These are phyloP conservation scores for Suillus plorans DNA, from an alignment of 768 basidiomycete genomes.

Conservation along the genomic window DNA sequence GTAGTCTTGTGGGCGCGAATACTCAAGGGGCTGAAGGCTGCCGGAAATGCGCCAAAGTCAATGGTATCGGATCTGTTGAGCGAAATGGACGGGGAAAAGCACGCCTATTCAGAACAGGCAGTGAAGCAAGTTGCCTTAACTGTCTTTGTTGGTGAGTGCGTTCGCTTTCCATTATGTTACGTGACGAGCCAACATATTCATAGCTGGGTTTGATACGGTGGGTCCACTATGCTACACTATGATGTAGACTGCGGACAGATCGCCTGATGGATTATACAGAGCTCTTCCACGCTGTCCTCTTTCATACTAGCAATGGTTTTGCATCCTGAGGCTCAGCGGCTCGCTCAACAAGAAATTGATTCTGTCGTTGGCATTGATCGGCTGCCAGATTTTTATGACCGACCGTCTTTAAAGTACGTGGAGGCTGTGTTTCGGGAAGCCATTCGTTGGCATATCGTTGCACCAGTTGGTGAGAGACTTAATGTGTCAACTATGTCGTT, in stretches of 20 bases:
- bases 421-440: slow-evolving; percentile 31
- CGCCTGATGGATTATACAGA: slow-evolving; percentile 14
- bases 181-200: not conserved
- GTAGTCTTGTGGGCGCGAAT: not conserved
- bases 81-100: slow-evolving; percentile 13
- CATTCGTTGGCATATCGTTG: slow-evolving; percentile 32
- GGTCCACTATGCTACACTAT: slow-evolving; percentile 1
- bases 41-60: slow-evolving; percentile 24
- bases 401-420: slow-evolving; percentile 26
- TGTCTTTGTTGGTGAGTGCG: slow-evolving; percentile 28
- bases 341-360: slow-evolving; percentile 32
- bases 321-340: slow-evolving; percentile 29
- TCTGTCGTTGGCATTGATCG: slow-evolving; percentile 12
- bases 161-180: not conserved
- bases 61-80: slow-evolving; percentile 30
- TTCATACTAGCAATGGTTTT: slow-evolving; percentile 31
- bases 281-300: slow-evolving; percentile 20
- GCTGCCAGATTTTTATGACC: slow-evolving; percentile 27
- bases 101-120: slow-evolving; percentile 20
- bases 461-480: slow-evolving; percentile 25
- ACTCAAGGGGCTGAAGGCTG: slow-evolving; percentile 14
- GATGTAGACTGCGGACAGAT: not conserved
- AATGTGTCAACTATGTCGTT: not conserved
- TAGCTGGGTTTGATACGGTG: slow-evolving; percentile 30
- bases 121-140: slow-evolving; percentile 30